phyloP scores from a whole-genome alignment of 441 rosid genomes.

The Mallotus repandus region DNA sequence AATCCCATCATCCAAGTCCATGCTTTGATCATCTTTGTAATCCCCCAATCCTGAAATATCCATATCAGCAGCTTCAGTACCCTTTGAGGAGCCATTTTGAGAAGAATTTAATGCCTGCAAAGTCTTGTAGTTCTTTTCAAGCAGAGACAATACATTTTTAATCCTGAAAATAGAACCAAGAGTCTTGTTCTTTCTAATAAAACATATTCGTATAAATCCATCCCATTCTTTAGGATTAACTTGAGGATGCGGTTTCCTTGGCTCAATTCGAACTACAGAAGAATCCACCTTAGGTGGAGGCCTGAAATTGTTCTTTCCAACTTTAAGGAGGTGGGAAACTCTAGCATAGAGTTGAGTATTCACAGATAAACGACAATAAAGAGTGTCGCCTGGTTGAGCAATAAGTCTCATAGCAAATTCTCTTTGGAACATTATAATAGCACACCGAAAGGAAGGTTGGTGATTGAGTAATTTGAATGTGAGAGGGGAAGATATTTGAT shows the following conservation, averaged over 20 bases:
- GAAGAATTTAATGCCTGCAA: constrained; percentile 54
- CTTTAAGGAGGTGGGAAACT: constrained; percentile 87
- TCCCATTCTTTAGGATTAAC: constrained; percentile 83
- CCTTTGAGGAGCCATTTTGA: constrained; percentile 20
- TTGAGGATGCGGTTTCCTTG: constrained; percentile 66
- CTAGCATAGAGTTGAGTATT: constrained; percentile 86
- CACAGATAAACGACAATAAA: constrained; percentile 81
- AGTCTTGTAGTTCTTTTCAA: constrained; percentile 89
- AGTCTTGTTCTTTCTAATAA: constrained; percentile 87
- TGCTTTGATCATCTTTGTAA: constrained; percentile 38
- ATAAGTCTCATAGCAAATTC: constrained; percentile 94
- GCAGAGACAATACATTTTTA: constrained; percentile 57
- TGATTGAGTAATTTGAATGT: constrained; percentile 66
- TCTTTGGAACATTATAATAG: constrained; percentile 86
- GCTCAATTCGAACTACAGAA: constrained; percentile 92
- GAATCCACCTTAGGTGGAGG: constrained; percentile 97
- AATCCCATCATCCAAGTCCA: constrained; percentile 55
- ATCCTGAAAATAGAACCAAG: constrained; percentile 75
- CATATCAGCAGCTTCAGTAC: constrained; percentile 21
- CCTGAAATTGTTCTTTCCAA: constrained; percentile 91
- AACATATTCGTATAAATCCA: constrained; percentile 80
- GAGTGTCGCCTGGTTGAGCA: constrained; percentile 83
- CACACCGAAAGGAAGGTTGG: constrained; percentile 80
- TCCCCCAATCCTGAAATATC: constrained; percentile 38
- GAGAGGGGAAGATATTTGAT: constrained; percentile 75